phyloP scores from a whole-genome alignment of 495 filamentous ascomycete genomes.

The Glonium stellatum region DNA sequence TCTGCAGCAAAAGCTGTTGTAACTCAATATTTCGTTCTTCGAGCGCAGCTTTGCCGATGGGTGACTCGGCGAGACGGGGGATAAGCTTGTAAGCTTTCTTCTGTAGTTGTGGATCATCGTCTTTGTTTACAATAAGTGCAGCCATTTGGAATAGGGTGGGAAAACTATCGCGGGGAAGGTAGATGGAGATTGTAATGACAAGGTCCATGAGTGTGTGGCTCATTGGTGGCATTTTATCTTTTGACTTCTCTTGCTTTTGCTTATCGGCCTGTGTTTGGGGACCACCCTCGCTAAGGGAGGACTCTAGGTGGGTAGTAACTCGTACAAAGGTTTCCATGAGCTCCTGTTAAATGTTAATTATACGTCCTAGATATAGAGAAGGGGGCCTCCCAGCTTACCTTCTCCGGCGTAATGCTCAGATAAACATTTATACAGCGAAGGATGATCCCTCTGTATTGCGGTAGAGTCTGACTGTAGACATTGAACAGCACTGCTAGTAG shows the following conservation, averaged over 20 bases:
- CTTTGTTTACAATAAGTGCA: constrained; percentile 64
- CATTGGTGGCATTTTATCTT: constrained; percentile 79
- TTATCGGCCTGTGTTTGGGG: constrained; percentile 47
- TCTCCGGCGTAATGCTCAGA: constrained; percentile 73
- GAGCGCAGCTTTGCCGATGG: constrained; percentile 64
- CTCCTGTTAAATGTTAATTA: constrained; percentile 47
- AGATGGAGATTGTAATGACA: constrained; percentile 88
- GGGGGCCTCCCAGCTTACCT: constrained; percentile 35
- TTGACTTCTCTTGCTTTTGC: constrained; percentile 47
- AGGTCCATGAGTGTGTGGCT: constrained; percentile 94
- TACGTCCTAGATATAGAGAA: neutral
- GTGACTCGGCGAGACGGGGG: constrained; percentile 74
- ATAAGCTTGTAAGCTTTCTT: constrained; percentile 99
- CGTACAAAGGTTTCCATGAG: constrained; percentile 79
- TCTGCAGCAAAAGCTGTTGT: constrained; percentile 67
- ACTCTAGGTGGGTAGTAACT: constrained; percentile 75
- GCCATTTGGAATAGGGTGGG: constrained; percentile 75
- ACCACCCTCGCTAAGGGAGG: constrained; percentile 56
- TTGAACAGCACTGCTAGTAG: constrained; percentile 93
- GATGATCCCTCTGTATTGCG: constrained; percentile 82
- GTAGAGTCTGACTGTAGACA: constrained; percentile 91
- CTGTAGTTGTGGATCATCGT: constrained; percentile 84
- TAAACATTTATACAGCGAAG: constrained; percentile 90
- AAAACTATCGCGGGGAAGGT: constrained; percentile 79
- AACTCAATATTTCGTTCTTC: constrained; percentile 65